Conservation (phyloP, 345 rosid genomes). For the Conringia planisiliqua region DNA sequence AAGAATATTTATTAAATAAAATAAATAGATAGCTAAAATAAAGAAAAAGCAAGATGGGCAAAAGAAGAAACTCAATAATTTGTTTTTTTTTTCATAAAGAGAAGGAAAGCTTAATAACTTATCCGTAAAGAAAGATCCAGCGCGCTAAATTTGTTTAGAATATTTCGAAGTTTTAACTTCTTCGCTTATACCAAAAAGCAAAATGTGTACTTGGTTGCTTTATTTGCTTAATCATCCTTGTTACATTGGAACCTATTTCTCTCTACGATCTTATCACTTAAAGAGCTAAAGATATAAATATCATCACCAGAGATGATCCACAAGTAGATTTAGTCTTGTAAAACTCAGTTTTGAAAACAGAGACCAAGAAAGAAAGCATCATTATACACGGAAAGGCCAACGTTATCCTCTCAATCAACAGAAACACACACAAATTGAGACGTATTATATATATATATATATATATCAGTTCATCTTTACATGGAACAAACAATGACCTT, state of each 20-base stretch:
- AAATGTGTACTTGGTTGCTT: background rate
- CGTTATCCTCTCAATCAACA: background rate
- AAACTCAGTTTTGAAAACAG: background rate
- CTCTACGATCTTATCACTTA: background rate
- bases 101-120: conserved; percentile 1
- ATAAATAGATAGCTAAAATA: background rate
- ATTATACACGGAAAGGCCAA: background rate
- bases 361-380: background rate
- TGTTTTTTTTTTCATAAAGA: background rate
- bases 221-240: background rate
- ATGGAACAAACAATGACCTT: background rate
- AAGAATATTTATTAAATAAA: background rate
- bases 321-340: background rate
- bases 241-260: background rate
- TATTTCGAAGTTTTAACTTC: background rate
- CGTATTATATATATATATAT: too few relatives aligned
- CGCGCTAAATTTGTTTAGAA: conserved; percentile 16
- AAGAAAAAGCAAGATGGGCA: conserved; percentile 21
- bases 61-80: conserved; percentile 6
- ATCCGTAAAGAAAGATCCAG: conserved; percentile 21
- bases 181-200: background rate
- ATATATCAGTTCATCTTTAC: background rate
- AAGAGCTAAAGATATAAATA: background rate
- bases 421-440: background rate
- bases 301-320: background rate